Evolutionary conservation across 441 rosid species (phyloP), one percentile per base, ranked within the genome.

Genomic region (Breynia disticha): DNA sequence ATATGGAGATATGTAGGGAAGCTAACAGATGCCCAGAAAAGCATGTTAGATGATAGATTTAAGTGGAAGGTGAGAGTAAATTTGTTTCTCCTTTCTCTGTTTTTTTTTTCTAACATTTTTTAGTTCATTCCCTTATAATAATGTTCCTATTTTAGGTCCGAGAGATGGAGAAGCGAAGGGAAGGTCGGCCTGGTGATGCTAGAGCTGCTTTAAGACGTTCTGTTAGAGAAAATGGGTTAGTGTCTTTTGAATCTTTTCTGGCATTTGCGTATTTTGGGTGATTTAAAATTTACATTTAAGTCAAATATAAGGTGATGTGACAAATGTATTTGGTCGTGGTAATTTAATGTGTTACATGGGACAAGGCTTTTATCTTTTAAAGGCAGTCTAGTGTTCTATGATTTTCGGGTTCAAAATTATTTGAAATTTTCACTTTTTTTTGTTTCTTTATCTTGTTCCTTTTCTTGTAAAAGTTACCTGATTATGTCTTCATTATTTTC

Each of bases 31-130:
- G 98, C 99, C 61, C 99, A 95, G 71, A 95, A 77, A 80, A 84
- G 98, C 84, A 95, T 95, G 99, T 68, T 95, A 44, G 99, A 87
- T 75, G 99, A 95, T 69, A 87, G 95, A 76, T 95, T 95, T 72
- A 95, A 90, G 77, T 90, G 98, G 98, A 95, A 95, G 90, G 99
- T 90, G 11, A 52, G 84, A 48, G 17, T 60, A 45, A n/a, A n/a
- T n/a, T n/a, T n/a, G 16, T 16, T 32, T 24, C 56, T 38, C 19
- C 16, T 48, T 22, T 62, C 43, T 43, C 46, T n/a, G n/a, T n/a
- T n/a, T n/a, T 46, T 44, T 20, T 35, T 18, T 19, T 52, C 43
- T 45, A 16, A 39, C 28, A 19, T 32, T 50, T 28, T 43, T 45
- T 16, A 11, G 16, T 24, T 50, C n/a, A 14, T 10, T 28, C 19